Evolutionary conservation across 1,284 basidiomycete genomes (phyloP).

Genomic region (Marasmius tenuissimus): DNA sequence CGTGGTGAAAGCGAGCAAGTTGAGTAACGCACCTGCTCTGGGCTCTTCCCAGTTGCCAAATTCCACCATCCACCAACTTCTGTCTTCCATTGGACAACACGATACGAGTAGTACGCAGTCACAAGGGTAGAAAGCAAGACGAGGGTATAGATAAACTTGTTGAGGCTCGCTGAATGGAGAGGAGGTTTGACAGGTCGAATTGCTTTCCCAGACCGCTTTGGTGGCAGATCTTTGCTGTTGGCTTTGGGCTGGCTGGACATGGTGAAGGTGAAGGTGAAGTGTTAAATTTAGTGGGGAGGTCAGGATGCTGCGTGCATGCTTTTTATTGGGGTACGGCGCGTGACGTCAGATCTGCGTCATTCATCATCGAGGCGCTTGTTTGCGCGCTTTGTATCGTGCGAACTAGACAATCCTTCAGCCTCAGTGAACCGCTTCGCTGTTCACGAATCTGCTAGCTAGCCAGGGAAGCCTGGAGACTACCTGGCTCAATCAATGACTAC

Average conservation of each 20-base stretch:
- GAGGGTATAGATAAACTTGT: conserved; percentile 51
- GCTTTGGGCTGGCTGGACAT: neutral
- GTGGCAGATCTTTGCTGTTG: conserved; percentile 3
- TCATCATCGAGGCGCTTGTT: too few relatives aligned
- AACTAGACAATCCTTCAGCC: too few relatives aligned
- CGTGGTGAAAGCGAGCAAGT: conserved; percentile 8
- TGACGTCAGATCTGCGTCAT: too few relatives aligned
- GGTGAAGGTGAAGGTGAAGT: neutral
- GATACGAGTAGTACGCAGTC: conserved; percentile 49
- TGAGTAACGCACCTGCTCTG: conserved; percentile 17
- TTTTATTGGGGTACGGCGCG: neutral
- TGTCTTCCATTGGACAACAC: conserved; percentile 48
- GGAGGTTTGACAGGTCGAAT: conserved; percentile 25
- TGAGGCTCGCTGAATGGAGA: conserved; percentile 33
- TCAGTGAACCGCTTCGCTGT: too few relatives aligned
- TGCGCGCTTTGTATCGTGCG: too few relatives aligned
- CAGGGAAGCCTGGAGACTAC: too few relatives aligned
- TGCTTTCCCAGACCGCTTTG: conserved; percentile 10
- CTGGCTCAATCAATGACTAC: too few relatives aligned
- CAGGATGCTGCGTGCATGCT: neutral
- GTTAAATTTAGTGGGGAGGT: neutral
- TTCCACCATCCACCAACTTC: conserved; percentile 64
- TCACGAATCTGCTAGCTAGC: too few relatives aligned
- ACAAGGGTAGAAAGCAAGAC: conserved; percentile 42
- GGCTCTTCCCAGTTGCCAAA: conserved; percentile 40